phyloP scores from a whole-genome alignment of 257 asterid genomes.

The Solanum infundibuliforme region DNA sequence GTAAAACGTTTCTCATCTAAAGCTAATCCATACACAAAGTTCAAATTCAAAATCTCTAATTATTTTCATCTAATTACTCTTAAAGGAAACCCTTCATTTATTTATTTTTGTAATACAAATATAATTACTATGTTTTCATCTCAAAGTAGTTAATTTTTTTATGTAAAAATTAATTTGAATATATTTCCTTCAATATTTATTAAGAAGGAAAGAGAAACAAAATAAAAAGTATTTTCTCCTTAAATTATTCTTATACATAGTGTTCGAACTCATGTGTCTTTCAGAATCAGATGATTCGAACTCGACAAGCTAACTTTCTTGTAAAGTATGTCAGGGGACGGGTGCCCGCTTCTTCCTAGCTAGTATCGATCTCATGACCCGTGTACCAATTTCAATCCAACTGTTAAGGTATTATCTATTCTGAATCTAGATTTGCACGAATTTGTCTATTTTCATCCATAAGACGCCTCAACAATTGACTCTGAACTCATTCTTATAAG shows the following conservation, averaged over 20 bases:
- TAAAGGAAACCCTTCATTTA: background rate
- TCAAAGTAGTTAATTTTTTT: background rate
- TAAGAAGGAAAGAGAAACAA: background rate
- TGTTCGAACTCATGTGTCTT: background rate
- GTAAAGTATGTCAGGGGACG: background rate
- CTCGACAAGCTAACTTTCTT: background rate
- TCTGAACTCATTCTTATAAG: background rate
- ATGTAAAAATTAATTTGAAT: background rate
- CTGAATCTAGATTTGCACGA: too few relatives aligned
- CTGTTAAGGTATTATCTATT: too few relatives aligned
- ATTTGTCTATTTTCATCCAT: background rate
- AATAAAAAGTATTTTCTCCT: background rate
- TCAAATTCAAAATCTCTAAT: background rate
- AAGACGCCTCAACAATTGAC: background rate
- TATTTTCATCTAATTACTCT: background rate
- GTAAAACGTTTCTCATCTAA: too few relatives aligned
- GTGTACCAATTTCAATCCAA: too few relatives aligned
- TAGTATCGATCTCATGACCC: background rate
- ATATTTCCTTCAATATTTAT: background rate
- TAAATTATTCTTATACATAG: background rate
- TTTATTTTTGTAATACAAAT: background rate
- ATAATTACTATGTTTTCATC: background rate
- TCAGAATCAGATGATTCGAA: background rate
- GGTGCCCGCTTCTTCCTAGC: background rate
- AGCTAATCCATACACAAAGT: too few relatives aligned